Evolutionary conservation across 2,329 filamentous ascomycete species (phyloP).

Genomic region (Calonectria naviculata): DNA sequence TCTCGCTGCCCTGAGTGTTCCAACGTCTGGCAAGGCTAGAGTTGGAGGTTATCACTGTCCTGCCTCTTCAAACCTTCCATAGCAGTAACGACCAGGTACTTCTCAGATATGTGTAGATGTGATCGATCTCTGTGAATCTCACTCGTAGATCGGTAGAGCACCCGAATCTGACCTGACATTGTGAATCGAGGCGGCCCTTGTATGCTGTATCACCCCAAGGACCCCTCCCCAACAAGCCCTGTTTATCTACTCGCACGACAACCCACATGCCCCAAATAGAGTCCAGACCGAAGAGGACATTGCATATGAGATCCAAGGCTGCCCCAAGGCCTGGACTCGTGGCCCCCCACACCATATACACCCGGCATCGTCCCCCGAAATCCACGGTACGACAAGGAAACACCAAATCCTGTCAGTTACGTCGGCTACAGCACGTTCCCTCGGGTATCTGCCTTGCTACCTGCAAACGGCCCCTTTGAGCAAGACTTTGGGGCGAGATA

Average conservation of each 20-base stretch:
- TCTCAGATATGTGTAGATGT: no score
- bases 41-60: not conserved
- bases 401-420: not conserved
- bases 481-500: not conserved
- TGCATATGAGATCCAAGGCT: not conserved
- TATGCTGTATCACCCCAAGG: not conserved
- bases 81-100: not conserved
- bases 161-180: not conserved
- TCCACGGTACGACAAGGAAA: slow-evolving; percentile 8
- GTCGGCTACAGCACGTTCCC: slow-evolving; percentile 12
- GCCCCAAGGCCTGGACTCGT: not conserved
- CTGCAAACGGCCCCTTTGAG: slow-evolving; percentile 36
- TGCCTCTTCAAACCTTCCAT: not conserved
- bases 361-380: not conserved
- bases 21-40: not conserved
- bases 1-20: not conserved
- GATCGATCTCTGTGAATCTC: not conserved
- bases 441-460: slow-evolving; percentile 33
- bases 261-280: not conserved
- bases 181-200: not conserved
- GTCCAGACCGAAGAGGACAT: not conserved
- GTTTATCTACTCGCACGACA: not conserved
- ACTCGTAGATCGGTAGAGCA: not conserved
- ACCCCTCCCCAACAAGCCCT: not conserved
- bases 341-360: not conserved